These are phyloP conservation scores for Aspergillus conjunctus DNA, from an alignment of 495 filamentous ascomycete genomes.

Conservation along the genomic window DNA sequence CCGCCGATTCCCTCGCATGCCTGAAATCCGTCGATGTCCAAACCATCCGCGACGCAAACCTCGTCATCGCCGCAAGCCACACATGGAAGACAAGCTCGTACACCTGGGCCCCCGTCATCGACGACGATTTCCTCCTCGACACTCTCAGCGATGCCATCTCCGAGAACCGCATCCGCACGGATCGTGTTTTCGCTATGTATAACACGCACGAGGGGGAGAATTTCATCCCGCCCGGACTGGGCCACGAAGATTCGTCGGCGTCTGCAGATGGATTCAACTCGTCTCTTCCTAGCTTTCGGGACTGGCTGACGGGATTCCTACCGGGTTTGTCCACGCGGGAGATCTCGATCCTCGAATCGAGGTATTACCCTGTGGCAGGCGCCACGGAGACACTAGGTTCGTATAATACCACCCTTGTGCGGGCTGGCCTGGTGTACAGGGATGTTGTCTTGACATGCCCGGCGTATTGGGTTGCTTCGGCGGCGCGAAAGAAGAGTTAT, in stretches of 20 bases:
- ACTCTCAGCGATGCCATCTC: slow-evolving; percentile 46
- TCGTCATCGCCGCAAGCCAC: slow-evolving; percentile 46
- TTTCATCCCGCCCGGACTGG: slow-evolving; percentile 55
- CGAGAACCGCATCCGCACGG: slow-evolving; percentile 44
- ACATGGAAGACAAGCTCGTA: slow-evolving; percentile 56
- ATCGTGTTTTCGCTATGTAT: slow-evolving; percentile 55
- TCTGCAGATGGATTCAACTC: slow-evolving; percentile 47
- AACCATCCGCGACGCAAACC: slow-evolving; percentile 48
- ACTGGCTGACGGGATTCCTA: slow-evolving; percentile 55
- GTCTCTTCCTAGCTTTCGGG: slow-evolving; percentile 44
- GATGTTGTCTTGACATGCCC: slow-evolving; percentile 64
- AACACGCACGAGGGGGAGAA: slow-evolving; percentile 63
- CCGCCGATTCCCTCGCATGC: slow-evolving; percentile 44
- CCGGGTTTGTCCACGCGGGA: slow-evolving; percentile 46
- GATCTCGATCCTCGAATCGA: slow-evolving; percentile 36
- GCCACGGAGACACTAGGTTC: slow-evolving; percentile 42
- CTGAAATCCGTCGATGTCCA: slow-evolving; percentile 54
- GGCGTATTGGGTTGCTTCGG: slow-evolving; percentile 56
- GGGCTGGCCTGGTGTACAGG: slow-evolving; percentile 58
- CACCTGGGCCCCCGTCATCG: slow-evolving; percentile 63
- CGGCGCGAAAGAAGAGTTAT: slow-evolving; percentile 47
- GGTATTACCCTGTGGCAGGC: slow-evolving; percentile 50
- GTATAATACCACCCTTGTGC: slow-evolving; percentile 49
- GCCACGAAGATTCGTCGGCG: slow-evolving; percentile 20
- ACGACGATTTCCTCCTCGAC: slow-evolving; percentile 52